Evolutionary conservation across 2,329 filamentous ascomycete species (phyloP), one percentile per base, ranked within the genome.

Genomic region (Penicillium palitans): DNA sequence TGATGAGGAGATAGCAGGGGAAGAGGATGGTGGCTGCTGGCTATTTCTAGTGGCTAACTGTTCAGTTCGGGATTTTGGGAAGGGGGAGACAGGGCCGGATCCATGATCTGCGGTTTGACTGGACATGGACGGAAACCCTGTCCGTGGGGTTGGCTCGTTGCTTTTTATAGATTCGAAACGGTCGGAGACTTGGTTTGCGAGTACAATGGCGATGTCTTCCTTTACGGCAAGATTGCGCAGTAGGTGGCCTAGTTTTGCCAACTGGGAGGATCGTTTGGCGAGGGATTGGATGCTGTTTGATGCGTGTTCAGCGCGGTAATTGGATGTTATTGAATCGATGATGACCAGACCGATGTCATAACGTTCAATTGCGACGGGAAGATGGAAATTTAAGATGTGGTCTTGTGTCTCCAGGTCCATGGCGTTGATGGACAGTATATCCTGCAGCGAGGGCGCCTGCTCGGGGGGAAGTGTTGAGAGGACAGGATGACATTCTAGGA

Each of bases 141-240:
- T 5, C 6, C 51, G 52, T 24, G 55, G 24, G 12, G 46, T 17
- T 29, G 54, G 45, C 15, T 58, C 48, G 15, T 19, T 37, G 24
- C 42, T 42, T 31, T 37, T 46, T 12, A 59, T 53, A 27, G 69
- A 67, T 19, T 78, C 78, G 63, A 99, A 96, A 5, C 92, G 88
- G 76, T 99, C 95, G 6, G 91, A 90, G 31, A 99, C 93, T 75
- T 99, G 95, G 72, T 99, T 99, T 6, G 93, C 90, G 3, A 97
- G 90, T 1, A 99, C 92, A 29, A 99, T 83, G 25, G 92, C 93
- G 46, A 97, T 80, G 63, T 88, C 82, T 69, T 96, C 81, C 42
- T 83, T 84, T 39, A 85, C 84, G 1, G 95, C 95, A 1, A 98
- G 78, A 40, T 88, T 83, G 37, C 92, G 86, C 24, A 99, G 81